These are phyloP conservation scores for Pseudoscleropodium purum DNA, from an alignment of 225 moss, liverwort and hornwort genomes.

Conservation along the genomic window DNA sequence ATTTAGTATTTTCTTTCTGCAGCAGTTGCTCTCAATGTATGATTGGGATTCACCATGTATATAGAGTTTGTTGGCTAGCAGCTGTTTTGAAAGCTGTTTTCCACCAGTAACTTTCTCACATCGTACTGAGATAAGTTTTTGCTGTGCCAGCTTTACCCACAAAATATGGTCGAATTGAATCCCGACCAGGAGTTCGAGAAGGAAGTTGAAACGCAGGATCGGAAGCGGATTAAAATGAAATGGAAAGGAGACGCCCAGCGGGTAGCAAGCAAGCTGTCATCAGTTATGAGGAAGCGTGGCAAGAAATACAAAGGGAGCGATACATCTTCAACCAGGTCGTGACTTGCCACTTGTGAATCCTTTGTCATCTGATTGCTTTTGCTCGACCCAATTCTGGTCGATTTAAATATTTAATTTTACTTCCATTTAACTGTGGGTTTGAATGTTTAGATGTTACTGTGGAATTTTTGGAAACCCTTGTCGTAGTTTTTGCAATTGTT, in stretches of 20 bases:
- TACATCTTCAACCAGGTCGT: slow-evolving; percentile 33
- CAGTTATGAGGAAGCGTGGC: slow-evolving; percentile 49
- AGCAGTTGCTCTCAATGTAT: not conserved
- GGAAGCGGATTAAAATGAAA: slow-evolving; percentile 31
- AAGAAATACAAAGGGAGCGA: slow-evolving; percentile 12
- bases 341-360: not conserved
- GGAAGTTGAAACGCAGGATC: slow-evolving; percentile 25
- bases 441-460: not conserved
- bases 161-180: not conserved
- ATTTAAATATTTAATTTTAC: not conserved
- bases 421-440: not conserved
- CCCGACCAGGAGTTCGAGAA: slow-evolving; percentile 13
- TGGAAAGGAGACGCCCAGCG: slow-evolving; percentile 56
- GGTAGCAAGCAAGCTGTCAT: slow-evolving; percentile 46
- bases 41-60: not conserved
- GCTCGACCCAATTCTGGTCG: not conserved
- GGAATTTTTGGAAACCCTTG: not conserved
- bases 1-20: not conserved
- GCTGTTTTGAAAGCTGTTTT: not conserved
- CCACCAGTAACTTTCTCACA: not conserved
- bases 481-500: not conserved
- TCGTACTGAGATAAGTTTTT: not conserved
- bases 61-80: not conserved
- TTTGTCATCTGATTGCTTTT: not conserved
- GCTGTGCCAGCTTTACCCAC: slow-evolving; percentile 14